Conservation (phyloP, 225 moss, liverwort and hornwort species). For the Marchantia paleacea region DNA sequence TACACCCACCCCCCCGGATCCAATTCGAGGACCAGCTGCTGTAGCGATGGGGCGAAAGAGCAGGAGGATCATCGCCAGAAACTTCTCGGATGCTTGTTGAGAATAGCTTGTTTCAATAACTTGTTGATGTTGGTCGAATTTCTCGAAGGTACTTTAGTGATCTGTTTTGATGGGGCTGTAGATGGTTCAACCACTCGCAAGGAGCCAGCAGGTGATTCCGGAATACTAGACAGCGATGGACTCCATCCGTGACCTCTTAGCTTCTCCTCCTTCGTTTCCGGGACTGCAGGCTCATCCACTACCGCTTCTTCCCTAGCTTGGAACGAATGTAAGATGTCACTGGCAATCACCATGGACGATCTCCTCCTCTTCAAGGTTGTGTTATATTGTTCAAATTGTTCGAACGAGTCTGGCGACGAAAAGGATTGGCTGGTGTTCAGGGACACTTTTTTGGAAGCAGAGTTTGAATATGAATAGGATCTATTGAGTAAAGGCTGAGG, state of each 20-base stretch:
- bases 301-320: not conserved
- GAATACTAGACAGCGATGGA: not conserved
- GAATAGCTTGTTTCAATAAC: not conserved
- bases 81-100: conserved; percentile 8
- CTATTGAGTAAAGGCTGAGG: not conserved
- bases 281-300: not conserved
- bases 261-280: not conserved
- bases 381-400: not conserved
- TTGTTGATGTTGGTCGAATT: not conserved
- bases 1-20: not conserved
- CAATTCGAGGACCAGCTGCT: not conserved
- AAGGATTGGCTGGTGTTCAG: not conserved
- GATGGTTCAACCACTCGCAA: not conserved
- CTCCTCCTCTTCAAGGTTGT: not conserved
- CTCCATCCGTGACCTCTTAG: not conserved
- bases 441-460: not conserved
- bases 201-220: not conserved
- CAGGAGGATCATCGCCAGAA: not conserved
- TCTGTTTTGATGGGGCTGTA: not conserved
- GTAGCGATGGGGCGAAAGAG: not conserved
- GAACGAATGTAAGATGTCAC: conserved; percentile 2
- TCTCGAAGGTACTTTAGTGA: not conserved
- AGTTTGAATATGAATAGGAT: not conserved
- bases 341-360: not conserved
- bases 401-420: not conserved